Evolutionary conservation across 2,329 filamentous ascomycete species (phyloP), one percentile per base, ranked within the genome.

Genomic region (Sarocladiaceae sp.): DNA sequence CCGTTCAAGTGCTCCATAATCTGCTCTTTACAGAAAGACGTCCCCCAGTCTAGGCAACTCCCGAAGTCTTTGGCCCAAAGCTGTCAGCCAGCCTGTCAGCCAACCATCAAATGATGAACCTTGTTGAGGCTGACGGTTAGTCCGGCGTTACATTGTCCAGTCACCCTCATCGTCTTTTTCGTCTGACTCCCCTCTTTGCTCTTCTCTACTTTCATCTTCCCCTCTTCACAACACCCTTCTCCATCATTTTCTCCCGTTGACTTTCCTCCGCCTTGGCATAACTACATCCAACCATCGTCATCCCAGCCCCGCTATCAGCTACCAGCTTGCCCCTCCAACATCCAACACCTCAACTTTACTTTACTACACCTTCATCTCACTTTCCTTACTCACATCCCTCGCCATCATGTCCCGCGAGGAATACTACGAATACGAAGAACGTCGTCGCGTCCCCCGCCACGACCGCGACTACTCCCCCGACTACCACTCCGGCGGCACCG

Each of bases 401-500:
- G n/a, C n/a, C 20, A 44, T n/a, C 20, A 44, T 44, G 40, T 44
- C 40, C 4, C 40, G 40, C 40, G 40, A 48, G 33, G 44, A 48
- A 20, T 48, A 48, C 55, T 64, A 68, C 57, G 62, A 64, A 50
- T 61, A 62, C 36, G 62, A 68, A 50, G 57, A 61, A 37, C 58
- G 62, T 49, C 53, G 52, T 49, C 57, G 57, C 26, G 56, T 57
- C 25, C 62, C 59, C 46, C 57, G 37, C 46, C 61, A 60, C 46
- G 61, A 64, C 51, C 57, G 56, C 39, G 55, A 60, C 37, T 52
- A 56, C 28, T 68, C 66, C 10, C 66, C 67, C 12, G 64, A 65
- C 23, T 64, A 65, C 53, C 57, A 60, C 56, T 64, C 65, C 4
- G 64, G 65, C 40, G 62, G 63, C 44, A 61, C 59, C 20, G 57